Percentiles rank a stretch among this genome's conserved stretches.
Conservation (phyloP, 345 rosid genomes). For the Heritiera littoralis region DNA sequence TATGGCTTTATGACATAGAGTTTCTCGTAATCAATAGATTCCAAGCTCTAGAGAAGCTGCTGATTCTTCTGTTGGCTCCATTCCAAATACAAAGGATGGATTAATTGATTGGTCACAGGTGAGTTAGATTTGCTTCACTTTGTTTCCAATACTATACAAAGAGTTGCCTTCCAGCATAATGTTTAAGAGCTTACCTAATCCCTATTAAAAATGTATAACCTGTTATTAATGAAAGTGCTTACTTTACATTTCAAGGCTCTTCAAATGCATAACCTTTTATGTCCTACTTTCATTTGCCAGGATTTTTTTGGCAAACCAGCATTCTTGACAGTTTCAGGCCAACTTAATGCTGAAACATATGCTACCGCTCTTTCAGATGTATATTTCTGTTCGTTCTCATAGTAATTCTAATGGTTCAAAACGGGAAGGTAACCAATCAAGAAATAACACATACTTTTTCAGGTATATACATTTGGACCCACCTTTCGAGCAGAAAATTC, state of each 20-base stretch:
- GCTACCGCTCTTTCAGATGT: constrained; percentile 98
- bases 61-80: constrained; percentile 50
- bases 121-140: constrained; percentile 27
- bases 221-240: background rate
- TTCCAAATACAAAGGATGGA: constrained; percentile 81
- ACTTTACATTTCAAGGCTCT: constrained; percentile 9
- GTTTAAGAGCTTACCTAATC: constrained; percentile 4
- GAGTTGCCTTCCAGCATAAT: no score
- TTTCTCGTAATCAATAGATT: constrained; percentile 49
- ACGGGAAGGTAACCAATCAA: constrained; percentile 10
- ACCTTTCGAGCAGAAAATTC: constrained; percentile 98
- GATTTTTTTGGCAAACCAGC: constrained; percentile 98
- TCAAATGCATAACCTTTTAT: background rate
- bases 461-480: constrained; percentile 98
- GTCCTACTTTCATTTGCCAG: constrained; percentile 39
- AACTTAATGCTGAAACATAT: constrained; percentile 97
- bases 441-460: constrained; percentile 24
- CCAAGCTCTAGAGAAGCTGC: constrained; percentile 69
- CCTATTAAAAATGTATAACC: constrained; percentile 1
- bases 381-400: constrained; percentile 25
- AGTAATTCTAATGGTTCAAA: constrained; percentile 10
- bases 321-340: constrained; percentile 96
- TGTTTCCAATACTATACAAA: background rate
- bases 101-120: constrained; percentile 93
- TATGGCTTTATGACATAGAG: background rate